phyloP scores from a whole-genome alignment of 352 stramenopile species.

The Globisporangium irregulare region DNA sequence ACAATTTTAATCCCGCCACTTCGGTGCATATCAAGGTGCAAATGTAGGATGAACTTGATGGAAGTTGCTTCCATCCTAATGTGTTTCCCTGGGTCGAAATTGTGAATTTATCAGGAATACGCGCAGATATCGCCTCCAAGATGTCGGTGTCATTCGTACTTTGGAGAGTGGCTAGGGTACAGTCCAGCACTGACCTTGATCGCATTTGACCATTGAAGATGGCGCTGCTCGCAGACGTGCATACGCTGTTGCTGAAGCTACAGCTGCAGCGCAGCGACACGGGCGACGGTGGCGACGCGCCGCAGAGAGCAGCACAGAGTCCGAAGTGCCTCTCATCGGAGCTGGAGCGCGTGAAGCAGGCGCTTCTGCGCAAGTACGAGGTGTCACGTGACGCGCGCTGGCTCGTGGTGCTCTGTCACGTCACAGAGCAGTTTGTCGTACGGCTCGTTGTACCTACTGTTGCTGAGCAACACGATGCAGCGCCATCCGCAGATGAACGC shows the following conservation, averaged over 20 bases:
- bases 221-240: background rate
- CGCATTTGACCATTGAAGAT: background rate
- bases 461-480: background rate
- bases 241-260: background rate
- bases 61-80: no score
- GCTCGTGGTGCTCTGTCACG: constrained; percentile 14
- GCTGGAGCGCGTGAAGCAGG: constrained; percentile 1
- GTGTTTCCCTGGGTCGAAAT: no score
- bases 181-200: no score
- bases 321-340: background rate
- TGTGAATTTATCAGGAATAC: no score
- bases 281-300: background rate
- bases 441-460: background rate
- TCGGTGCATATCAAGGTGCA: no score
- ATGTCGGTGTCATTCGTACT: no score
- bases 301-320: background rate
- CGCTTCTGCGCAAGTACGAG: constrained; percentile 5
- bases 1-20: no score
- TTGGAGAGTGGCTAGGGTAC: no score
- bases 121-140: no score
- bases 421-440: constrained; percentile 4
- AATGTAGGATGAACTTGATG: no score
- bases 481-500: background rate
- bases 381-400: constrained; percentile 10
- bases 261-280: background rate